These are phyloP conservation scores for Podaxis rugospora DNA, from an alignment of 768 basidiomycete species.

Conservation along the genomic window DNA sequence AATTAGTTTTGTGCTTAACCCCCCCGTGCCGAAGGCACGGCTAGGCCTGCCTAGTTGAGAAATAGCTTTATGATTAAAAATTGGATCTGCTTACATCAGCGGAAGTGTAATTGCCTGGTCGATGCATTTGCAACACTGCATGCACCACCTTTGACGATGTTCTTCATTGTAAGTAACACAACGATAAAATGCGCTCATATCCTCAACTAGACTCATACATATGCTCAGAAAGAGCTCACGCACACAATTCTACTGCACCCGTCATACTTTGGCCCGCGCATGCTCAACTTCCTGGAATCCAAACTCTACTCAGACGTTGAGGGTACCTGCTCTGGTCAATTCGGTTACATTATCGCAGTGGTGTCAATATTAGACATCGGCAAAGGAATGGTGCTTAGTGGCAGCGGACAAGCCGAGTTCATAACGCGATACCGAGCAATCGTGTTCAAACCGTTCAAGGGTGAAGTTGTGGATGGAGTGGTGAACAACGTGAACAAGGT, in stretches of 20 bases:
- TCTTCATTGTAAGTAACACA: conserved; percentile 62
- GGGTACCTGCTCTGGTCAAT: conserved; percentile 93
- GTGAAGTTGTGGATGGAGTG: conserved; percentile 95
- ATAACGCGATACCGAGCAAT: conserved; percentile 92
- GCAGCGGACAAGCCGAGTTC: conserved; percentile 95
- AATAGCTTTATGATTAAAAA: neutral
- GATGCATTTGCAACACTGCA: neutral
- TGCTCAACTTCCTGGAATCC: conserved; percentile 88
- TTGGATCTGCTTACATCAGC: neutral
- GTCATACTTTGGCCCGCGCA: conserved; percentile 95
- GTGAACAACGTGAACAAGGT: conserved; percentile 97
- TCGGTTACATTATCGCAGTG: conserved; percentile 92
- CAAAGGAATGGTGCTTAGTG: conserved; percentile 86
- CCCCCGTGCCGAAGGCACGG: too few species aligned
- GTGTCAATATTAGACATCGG: conserved; percentile 89
- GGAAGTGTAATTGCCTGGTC: neutral
- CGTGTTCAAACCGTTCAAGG: conserved; percentile 99
- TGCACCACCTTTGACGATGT: conserved; percentile 37
- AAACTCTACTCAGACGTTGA: conserved; percentile 96
- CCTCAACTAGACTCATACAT: conserved; percentile 8
- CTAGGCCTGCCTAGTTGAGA: too few species aligned
- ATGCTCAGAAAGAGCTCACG: conserved; percentile 84
- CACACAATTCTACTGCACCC: conserved; percentile 97
- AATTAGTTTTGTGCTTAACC: too few species aligned
- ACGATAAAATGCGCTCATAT: neutral